These are phyloP conservation scores for Phytophthora meadii DNA, from an alignment of 352 stramenopile genomes.

Conservation along the genomic window DNA sequence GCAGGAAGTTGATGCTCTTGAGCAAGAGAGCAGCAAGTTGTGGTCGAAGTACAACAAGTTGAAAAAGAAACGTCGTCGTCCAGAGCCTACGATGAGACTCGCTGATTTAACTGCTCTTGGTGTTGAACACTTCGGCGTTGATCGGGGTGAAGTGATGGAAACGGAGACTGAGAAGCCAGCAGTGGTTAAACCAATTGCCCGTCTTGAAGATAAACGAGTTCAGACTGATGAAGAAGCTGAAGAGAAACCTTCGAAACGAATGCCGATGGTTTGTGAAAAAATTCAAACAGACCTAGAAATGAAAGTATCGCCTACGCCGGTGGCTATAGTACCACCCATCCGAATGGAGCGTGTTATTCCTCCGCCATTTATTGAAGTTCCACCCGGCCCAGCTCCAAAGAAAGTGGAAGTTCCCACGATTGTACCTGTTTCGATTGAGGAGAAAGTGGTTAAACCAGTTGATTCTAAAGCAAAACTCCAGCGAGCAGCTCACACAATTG, in stretches of 20 bases:
- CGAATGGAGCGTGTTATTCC: conserved; percentile 4
- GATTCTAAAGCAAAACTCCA: conserved; percentile 24
- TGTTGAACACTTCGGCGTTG: conserved; percentile 66
- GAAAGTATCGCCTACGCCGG: conserved; percentile 1
- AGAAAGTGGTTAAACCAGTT: neutral
- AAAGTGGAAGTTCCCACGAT: conserved; percentile 4
- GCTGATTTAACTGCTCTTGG: conserved; percentile 70
- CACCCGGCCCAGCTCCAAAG: neutral
- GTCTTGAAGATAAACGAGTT: conserved; percentile 58
- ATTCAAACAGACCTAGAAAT: conserved; percentile 40
- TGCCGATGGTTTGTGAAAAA: conserved; percentile 16
- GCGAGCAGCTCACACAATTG: conserved; percentile 50
- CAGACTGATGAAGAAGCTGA: conserved; percentile 64
- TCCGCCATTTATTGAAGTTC: conserved; percentile 6
- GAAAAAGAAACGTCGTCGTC: conserved; percentile 33
- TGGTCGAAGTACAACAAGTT: conserved; percentile 52
- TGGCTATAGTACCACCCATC: conserved; percentile 9
- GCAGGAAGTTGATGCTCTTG: conserved; percentile 62
- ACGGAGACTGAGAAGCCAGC: neutral
- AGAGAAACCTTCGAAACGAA: conserved; percentile 6
- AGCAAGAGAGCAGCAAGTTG: conserved; percentile 69
- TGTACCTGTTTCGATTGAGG: neutral
- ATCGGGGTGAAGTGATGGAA: conserved; percentile 40
- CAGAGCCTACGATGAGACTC: conserved; percentile 40
- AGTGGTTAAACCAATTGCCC: neutral